Evolutionary conservation across 192 early-diverging fungal species (phyloP).

Genomic region (Umbelopsis isabellina): DNA sequence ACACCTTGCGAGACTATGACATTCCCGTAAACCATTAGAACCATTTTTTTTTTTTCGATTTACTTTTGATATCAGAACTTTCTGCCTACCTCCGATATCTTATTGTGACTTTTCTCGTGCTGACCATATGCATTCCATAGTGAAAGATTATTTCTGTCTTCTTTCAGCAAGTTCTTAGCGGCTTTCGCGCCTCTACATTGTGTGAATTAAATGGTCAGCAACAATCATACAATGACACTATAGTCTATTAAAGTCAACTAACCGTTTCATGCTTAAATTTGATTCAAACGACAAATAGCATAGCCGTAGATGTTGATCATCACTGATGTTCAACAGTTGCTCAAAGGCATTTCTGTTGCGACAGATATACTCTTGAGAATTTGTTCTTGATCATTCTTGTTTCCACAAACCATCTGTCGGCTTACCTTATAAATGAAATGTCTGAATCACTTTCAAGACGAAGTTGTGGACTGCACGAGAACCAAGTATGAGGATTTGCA

Average conservation of each 20-base stretch:
- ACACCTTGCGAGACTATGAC: conserved; percentile 51
- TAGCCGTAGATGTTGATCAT: conserved; percentile 39
- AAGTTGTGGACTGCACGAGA: conserved; percentile 22
- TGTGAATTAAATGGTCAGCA: background rate
- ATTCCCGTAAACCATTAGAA: background rate
- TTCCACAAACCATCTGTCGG: background rate
- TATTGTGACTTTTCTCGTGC: conserved; percentile 48
- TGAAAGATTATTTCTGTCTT: conserved; percentile 44
- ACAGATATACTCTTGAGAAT: background rate
- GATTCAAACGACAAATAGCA: conserved; percentile 50
- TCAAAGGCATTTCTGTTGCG: conserved; percentile 49
- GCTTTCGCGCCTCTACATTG: conserved; percentile 45
- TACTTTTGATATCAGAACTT: background rate
- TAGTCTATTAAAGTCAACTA: background rate
- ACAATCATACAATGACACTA: background rate
- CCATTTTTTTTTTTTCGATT: background rate
- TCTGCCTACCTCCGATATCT: conserved; percentile 47
- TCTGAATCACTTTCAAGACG: conserved; percentile 23
- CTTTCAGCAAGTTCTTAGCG: conserved; percentile 50
- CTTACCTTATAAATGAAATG: conserved; percentile 41
- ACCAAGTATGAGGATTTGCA: conserved; percentile 36
- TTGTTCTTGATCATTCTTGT: background rate
- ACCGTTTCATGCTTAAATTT: conserved; percentile 38
- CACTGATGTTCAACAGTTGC: conserved; percentile 41
- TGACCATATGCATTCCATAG: conserved; percentile 63